Evolutionary conservation across 345 rosid genomes (phyloP).

Genomic region (Ceriops zippeliana): DNA sequence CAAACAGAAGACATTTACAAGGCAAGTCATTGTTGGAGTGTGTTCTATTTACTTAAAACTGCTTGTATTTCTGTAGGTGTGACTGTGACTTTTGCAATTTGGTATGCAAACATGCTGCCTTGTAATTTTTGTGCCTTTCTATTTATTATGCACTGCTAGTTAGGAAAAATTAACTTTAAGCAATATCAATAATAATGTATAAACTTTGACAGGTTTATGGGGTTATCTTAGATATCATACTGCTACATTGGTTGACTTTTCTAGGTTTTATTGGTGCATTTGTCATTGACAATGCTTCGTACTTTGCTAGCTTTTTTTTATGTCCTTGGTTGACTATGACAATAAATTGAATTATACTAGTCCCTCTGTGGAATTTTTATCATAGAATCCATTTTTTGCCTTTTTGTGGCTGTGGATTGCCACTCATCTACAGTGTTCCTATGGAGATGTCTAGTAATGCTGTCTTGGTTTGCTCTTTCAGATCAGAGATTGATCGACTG

Average conservation of each 20-base stretch:
- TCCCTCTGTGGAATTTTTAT: too few species aligned
- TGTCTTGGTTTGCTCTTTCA: conserved; percentile 25
- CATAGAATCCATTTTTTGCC: too few species aligned
- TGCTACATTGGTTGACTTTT: too few species aligned
- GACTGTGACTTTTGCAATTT: not conserved
- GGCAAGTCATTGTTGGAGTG: conserved; percentile 34
- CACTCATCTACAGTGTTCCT: not conserved
- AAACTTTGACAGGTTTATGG: too few species aligned
- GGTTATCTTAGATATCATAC: too few species aligned
- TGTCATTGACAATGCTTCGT: too few species aligned
- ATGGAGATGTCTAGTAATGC: not conserved
- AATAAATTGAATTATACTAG: too few species aligned
- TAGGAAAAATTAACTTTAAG: not conserved
- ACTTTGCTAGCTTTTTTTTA: too few species aligned
- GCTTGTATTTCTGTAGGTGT: not conserved
- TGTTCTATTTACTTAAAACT: not conserved
- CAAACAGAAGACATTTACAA: conserved; percentile 71
- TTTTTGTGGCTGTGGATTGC: not conserved
- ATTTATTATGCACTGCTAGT: not conserved
- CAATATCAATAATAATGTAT: not conserved
- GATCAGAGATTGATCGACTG: conserved; percentile 81
- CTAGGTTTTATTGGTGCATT: too few species aligned
- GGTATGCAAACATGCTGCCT: not conserved
- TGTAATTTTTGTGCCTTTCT: not conserved
- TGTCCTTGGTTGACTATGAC: too few species aligned